These are phyloP conservation scores for Chaetomidium leptoderma DNA, from an alignment of 495 filamentous ascomycete species.

Conservation along the genomic window DNA sequence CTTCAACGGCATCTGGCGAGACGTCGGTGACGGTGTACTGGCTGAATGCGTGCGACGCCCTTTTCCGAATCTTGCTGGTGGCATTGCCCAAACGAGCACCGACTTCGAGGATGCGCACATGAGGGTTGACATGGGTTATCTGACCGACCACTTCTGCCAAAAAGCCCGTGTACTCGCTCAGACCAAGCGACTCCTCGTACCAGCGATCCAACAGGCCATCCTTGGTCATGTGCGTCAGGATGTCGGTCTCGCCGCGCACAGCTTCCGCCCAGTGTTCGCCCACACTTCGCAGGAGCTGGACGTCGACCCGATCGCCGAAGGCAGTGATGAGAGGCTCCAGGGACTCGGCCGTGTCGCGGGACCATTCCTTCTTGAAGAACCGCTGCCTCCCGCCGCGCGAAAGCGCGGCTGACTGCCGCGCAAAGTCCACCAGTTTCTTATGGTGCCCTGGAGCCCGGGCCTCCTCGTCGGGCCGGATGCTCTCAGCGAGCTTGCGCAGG, in stretches of 20 bases:
- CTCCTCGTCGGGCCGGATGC: background rate
- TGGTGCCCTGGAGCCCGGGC: background rate
- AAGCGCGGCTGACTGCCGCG: background rate
- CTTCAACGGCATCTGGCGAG: background rate
- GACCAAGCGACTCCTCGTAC: background rate
- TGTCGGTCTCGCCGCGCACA: background rate
- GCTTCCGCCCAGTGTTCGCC: background rate
- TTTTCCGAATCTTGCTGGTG: background rate
- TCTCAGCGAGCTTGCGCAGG: background rate
- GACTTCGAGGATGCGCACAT: background rate
- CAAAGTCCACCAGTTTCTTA: background rate
- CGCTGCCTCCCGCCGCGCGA: background rate
- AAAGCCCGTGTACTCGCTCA: background rate
- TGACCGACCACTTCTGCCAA: background rate
- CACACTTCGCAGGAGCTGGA: background rate
- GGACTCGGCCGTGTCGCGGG: background rate
- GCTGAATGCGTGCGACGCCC: background rate
- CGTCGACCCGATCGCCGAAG: background rate
- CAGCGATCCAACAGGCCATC: background rate
- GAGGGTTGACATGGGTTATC: background rate
- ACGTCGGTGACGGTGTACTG: background rate
- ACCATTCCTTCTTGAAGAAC: background rate
- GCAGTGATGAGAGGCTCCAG: background rate
- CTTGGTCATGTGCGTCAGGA: background rate
- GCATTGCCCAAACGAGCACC: background rate